A percentile compares a stretch with the other conserved stretches of the same genome.
These are phyloP conservation scores for Euphorbia celastroides DNA, from an alignment of 441 rosid species.

Conservation along the genomic window DNA sequence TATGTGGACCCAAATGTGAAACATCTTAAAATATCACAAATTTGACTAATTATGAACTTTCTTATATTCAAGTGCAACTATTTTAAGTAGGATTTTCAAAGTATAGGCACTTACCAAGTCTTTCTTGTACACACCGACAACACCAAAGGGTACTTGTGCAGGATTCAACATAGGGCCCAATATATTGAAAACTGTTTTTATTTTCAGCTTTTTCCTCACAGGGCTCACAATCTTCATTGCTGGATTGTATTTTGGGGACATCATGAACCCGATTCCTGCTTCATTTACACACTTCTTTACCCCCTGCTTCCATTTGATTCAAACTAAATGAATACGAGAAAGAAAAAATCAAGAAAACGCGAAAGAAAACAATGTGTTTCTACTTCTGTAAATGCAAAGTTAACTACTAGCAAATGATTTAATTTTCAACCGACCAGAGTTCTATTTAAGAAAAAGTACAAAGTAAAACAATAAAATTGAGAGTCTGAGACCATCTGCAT, in stretches of 20 bases:
- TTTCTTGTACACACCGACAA: conserved; percentile 84
- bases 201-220: conserved; percentile 77
- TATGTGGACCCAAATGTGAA: too few species aligned
- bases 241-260: conserved; percentile 86
- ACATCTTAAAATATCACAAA: not conserved
- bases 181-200: conserved; percentile 78
- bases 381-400: not conserved
- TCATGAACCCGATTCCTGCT: conserved; percentile 95
- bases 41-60: not conserved
- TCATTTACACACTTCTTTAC: conserved; percentile 70
- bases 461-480: not conserved
- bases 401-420: not conserved
- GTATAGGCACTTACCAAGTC: conserved; percentile 48
- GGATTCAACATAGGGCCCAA: conserved; percentile 97
- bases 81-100: conserved; percentile 8
- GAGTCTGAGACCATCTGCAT: not conserved
- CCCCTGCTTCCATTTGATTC: conserved; percentile 36
- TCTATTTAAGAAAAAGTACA: too few species aligned
- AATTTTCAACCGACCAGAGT: not conserved
- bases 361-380: not conserved
- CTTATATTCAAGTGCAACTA: not conserved
- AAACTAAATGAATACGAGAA: not conserved
- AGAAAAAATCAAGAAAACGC: not conserved
- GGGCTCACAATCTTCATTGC: conserved; percentile 85
- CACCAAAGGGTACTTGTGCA: conserved; percentile 73